phyloP scores from a whole-genome alignment of 2,329 filamentous ascomycete genomes.

The Elsinoe necatrix region DNA sequence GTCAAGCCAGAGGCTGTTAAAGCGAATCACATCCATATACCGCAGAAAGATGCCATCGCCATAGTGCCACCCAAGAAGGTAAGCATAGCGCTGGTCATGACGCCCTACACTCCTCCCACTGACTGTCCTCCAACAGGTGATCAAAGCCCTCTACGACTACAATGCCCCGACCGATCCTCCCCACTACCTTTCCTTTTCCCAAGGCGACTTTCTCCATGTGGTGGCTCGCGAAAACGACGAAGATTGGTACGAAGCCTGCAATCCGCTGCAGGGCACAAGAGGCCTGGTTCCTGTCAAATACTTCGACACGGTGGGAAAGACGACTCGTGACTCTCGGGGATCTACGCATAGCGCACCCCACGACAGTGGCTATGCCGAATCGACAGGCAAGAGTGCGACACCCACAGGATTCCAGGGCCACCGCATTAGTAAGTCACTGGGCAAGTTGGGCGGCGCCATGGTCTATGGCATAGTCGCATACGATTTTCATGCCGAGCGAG shows the following conservation, averaged over 20 bases:
- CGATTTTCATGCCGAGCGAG: slow-evolving; percentile 87
- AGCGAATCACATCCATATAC: slow-evolving; percentile 65
- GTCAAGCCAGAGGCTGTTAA: slow-evolving; percentile 55
- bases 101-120: background rate
- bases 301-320: slow-evolving; percentile 88
- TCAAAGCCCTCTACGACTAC: slow-evolving; percentile 93
- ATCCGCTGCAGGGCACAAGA: slow-evolving; percentile 78
- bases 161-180: slow-evolving; percentile 53
- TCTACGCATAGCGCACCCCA: slow-evolving; percentile 51
- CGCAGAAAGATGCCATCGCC: slow-evolving; percentile 75
- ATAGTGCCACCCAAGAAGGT: slow-evolving; percentile 94
- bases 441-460: slow-evolving; percentile 63
- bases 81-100: slow-evolving; percentile 25
- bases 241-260: slow-evolving; percentile 98
- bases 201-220: slow-evolving; percentile 97
- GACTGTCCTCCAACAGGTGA: slow-evolving; percentile 56
- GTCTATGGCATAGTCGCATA: slow-evolving; percentile 97
- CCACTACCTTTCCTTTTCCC: slow-evolving; percentile 73
- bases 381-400: slow-evolving; percentile 19
- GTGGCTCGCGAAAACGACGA: slow-evolving; percentile 88
- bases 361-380: slow-evolving; percentile 81
- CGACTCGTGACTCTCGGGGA: slow-evolving; percentile 72
- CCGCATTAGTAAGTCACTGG: slow-evolving; percentile 35
- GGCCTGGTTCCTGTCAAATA: slow-evolving; percentile 89
- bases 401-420: slow-evolving; percentile 22